Conservation (phyloP, 2,329 filamentous ascomycete species). For the Botrytis fragariae region DNA sequence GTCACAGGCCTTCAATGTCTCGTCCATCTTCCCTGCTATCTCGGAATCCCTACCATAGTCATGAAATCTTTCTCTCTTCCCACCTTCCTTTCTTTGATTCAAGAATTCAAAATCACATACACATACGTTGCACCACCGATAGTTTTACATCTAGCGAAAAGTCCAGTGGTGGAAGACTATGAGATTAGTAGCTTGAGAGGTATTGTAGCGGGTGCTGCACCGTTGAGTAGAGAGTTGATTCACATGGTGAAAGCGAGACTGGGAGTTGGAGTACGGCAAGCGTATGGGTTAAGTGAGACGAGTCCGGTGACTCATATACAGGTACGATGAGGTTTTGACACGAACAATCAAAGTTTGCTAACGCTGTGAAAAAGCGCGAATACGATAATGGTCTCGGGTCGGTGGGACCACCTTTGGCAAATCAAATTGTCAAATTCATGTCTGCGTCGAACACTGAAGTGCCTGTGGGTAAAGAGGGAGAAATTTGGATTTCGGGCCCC, state of each 20-base stretch:
- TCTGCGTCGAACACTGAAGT: background rate
- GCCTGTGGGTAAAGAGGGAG: conserved; percentile 57
- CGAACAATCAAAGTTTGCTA: background rate
- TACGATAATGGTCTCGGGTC: conserved; percentile 20
- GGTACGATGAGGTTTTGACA: background rate
- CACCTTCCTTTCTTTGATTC: conserved; percentile 50
- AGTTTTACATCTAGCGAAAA: conserved; percentile 57
- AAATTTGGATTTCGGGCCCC: conserved; percentile 64
- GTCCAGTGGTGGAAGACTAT: conserved; percentile 49
- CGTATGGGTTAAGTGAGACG: conserved; percentile 84
- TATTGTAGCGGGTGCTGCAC: conserved; percentile 54
- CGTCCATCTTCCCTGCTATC: conserved; percentile 48
- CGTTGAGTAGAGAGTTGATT: conserved; percentile 62
- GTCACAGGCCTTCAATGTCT: conserved; percentile 45
- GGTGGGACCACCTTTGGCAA: conserved; percentile 19
- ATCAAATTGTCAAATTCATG: conserved; percentile 21
- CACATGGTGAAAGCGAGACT: conserved; percentile 69
- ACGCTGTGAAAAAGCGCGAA: conserved; percentile 6
- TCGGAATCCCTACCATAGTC: conserved; percentile 50
- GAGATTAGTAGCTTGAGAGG: conserved; percentile 50
- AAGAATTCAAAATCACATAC: conserved; percentile 52
- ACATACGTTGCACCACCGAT: conserved; percentile 57
- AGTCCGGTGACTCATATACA: conserved; percentile 70
- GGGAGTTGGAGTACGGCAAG: conserved; percentile 69
- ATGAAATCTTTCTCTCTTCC: conserved; percentile 56